Evolutionary conservation across 2,329 filamentous ascomycete genomes (phyloP).

Genomic region (Fusarium gaditjirri): DNA sequence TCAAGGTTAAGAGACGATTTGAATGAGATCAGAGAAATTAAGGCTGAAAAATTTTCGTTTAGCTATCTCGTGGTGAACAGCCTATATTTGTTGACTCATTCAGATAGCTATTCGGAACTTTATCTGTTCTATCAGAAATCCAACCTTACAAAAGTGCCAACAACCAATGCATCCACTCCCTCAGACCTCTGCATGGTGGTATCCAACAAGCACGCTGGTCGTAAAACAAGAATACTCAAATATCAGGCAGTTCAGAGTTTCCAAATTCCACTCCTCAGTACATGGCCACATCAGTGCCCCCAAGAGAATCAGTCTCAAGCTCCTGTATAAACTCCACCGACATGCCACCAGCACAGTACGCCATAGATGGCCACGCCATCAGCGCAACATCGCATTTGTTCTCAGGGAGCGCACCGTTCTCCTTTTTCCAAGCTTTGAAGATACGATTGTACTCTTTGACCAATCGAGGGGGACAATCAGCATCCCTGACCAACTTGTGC

Average conservation of each 20-base stretch:
- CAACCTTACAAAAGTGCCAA: background rate
- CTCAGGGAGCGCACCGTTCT: background rate
- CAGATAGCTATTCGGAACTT: too few relatives aligned
- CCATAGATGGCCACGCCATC: background rate
- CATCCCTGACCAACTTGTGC: background rate
- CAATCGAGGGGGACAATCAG: background rate
- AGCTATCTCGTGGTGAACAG: background rate
- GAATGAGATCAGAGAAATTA: rapidly evolving
- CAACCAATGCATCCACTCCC: background rate
- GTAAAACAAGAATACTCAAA: background rate
- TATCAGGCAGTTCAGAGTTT: background rate
- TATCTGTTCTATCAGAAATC: too few relatives aligned
- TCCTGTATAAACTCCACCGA: background rate
- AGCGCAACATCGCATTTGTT: background rate
- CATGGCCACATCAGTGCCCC: background rate
- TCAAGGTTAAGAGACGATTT: background rate
- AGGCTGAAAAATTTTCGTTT: too few relatives aligned
- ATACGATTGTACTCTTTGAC: background rate
- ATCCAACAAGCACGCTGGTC: background rate
- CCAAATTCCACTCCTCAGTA: rapidly evolving
- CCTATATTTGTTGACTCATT: background rate
- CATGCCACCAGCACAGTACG: background rate
- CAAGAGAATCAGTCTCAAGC: background rate
- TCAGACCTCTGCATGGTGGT: background rate
- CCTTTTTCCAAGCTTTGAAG: background rate